Percentiles rank a stretch among this genome's conserved stretches.
Evolutionary conservation across 1,284 basidiomycete genomes (phyloP).

Genomic region (Pholiota adiposa): DNA sequence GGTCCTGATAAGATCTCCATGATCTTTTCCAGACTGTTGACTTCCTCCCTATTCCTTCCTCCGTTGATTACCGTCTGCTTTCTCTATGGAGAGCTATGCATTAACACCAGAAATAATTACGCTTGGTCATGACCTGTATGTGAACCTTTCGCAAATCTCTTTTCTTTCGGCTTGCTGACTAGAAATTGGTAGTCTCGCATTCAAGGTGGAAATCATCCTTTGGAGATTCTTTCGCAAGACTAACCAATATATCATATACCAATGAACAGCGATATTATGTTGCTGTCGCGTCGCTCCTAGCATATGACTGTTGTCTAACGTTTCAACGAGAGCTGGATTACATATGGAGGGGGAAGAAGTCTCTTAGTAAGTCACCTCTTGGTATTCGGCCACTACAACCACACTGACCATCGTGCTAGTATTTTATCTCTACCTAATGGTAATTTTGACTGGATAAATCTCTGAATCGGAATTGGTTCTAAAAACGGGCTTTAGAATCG

Average conservation of each 20-base stretch:
- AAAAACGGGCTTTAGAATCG: conserved; percentile 24
- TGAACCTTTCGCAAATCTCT: background rate
- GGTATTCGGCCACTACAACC: background rate
- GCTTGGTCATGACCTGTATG: conserved; percentile 17
- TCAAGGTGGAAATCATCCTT: conserved; percentile 8
- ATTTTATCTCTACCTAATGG: conserved; percentile 27
- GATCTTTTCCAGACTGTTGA: background rate
- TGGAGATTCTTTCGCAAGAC: background rate
- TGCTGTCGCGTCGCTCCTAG: conserved; percentile 25
- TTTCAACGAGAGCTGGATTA: conserved; percentile 26
- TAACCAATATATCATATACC: background rate
- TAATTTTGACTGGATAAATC: background rate
- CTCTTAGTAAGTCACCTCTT: conserved; percentile 19
- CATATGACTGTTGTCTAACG: conserved; percentile 31
- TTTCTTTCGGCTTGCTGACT: background rate
- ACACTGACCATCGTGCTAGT: conserved; percentile 13
- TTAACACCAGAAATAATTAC: conserved; percentile 15
- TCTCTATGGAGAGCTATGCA: conserved; percentile 2
- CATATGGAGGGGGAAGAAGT: conserved; percentile 27
- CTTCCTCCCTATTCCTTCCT: background rate
- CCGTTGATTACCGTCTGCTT: background rate
- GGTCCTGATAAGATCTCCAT: background rate
- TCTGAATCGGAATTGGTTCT: background rate
- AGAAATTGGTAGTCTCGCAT: conserved; percentile 7
- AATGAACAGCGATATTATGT: conserved; percentile 26